phyloP scores from a whole-genome alignment of 2,329 filamentous ascomycete species.

The Microcera coccophila region DNA sequence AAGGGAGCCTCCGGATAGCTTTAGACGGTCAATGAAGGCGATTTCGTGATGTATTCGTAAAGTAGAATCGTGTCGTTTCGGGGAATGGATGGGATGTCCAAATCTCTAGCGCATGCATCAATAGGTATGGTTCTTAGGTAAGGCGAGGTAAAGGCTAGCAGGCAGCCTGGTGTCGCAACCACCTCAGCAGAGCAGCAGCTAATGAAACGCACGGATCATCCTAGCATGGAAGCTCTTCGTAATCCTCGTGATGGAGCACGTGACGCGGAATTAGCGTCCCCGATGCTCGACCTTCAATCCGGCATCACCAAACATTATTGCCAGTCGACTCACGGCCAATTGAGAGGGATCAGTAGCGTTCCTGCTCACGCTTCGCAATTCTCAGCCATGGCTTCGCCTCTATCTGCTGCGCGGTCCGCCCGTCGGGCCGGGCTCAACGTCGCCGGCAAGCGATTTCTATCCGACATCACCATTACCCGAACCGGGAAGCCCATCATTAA shows the following conservation, averaged over 20 bases:
- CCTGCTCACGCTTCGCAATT: conserved; percentile 26
- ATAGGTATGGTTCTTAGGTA: too few relatives aligned
- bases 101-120: too few relatives aligned
- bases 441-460: conserved; percentile 53
- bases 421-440: conserved; percentile 45
- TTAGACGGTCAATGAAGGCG: too few relatives aligned
- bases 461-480: conserved; percentile 88
- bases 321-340: conserved; percentile 27
- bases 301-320: conserved; percentile 25
- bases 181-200: too few relatives aligned
- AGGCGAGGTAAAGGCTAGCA: too few relatives aligned
- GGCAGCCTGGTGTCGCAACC: conserved; percentile 37
- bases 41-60: too few relatives aligned
- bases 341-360: conserved; percentile 30
- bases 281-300: conserved; percentile 21
- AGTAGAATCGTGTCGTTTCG: too few relatives aligned
- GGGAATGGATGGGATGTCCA: too few relatives aligned
- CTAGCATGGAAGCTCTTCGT: conserved; percentile 9
- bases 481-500: conserved; percentile 95
- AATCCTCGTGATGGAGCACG: conserved; percentile 26
- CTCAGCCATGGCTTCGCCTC: conserved; percentile 53
- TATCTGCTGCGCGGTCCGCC: conserved; percentile 53
- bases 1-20: too few relatives aligned
- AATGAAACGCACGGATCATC: conserved; percentile 24
- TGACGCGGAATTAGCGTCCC: conserved; percentile 23